A percentile compares a stretch with the other conserved stretches of the same genome.
Evolutionary conservation across 2,329 filamentous ascomycete genomes (phyloP).

Genomic region (Beauveria asiatica): DNA sequence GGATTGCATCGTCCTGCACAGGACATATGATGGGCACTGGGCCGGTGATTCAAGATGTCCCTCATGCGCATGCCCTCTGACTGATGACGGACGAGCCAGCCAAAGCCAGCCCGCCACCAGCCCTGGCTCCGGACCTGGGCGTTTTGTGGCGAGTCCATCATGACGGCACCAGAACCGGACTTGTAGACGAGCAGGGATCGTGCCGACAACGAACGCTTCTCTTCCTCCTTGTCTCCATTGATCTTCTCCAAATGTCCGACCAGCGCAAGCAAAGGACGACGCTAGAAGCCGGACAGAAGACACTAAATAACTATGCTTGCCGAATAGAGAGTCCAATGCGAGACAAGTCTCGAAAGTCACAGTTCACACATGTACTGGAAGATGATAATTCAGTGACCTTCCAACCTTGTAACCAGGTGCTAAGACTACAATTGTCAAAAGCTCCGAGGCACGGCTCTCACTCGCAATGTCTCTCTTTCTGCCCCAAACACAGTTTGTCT

Average conservation of each 20-base stretch:
- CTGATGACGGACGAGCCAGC: background rate
- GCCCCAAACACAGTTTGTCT: too few relatives aligned
- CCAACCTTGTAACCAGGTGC: too few relatives aligned
- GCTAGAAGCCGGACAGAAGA: slow-evolving; percentile 1
- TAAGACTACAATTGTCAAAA: too few relatives aligned
- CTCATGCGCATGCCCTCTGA: too few relatives aligned
- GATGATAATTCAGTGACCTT: too few relatives aligned
- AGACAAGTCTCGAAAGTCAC: background rate
- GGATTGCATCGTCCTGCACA: background rate
- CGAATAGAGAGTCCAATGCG: background rate
- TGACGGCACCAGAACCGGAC: background rate
- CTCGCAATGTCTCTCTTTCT: too few relatives aligned
- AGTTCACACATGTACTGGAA: too few relatives aligned
- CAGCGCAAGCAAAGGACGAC: background rate
- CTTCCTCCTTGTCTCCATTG: background rate
- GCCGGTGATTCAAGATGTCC: background rate
- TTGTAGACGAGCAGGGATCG: background rate
- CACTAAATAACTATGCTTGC: background rate
- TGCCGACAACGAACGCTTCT: background rate
- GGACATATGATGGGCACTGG: background rate
- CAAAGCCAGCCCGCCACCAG: background rate
- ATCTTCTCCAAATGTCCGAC: background rate
- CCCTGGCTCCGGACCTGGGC: background rate
- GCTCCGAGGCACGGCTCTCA: too few relatives aligned
- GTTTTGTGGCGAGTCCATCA: background rate